Conservation (phyloP, 176 grass and related monocot species). For the Carex pumila region DNA sequence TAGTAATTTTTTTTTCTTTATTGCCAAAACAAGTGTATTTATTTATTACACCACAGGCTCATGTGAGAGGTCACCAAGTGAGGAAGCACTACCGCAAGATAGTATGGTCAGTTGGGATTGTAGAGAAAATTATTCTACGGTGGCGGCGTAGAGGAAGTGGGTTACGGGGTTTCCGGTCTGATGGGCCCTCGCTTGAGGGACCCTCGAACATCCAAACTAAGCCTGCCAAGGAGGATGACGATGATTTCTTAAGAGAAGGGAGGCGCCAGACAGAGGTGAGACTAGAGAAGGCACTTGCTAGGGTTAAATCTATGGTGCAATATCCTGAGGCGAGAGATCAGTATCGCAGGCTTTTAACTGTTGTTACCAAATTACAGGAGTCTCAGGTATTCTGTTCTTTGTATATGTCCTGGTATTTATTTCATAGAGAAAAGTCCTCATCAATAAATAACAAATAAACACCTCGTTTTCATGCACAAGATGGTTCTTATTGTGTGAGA, state of each 20-base stretch:
- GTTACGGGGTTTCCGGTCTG: constrained; percentile 67
- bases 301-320: constrained; percentile 88
- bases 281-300: constrained; percentile 87
- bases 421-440: neutral
- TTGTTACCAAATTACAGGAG: constrained; percentile 78
- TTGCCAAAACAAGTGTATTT: neutral
- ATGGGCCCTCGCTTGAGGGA: constrained; percentile 33
- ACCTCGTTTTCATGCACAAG: neutral
- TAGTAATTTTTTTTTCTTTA: constrained; percentile 6
- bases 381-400: constrained; percentile 52
- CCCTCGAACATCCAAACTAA: constrained; percentile 13
- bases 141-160: constrained; percentile 73
- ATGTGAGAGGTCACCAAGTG: constrained; percentile 96
- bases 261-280: constrained; percentile 64
- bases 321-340: constrained; percentile 81
- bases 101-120: constrained; percentile 85
- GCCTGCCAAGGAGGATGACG: constrained; percentile 26
- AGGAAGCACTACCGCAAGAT: constrained; percentile 90
- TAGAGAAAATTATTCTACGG: constrained; percentile 85
- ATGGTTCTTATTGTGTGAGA: neutral
- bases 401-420: neutral
- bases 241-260: constrained; percentile 72
- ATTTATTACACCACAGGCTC: constrained; percentile 38
- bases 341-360: constrained; percentile 67
- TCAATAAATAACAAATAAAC: neutral